Evolutionary conservation across 805 yeast genomes (phyloP), one percentile per base, ranked within the genome.

Genomic region (Starmerella khaoyaiensis): DNA sequence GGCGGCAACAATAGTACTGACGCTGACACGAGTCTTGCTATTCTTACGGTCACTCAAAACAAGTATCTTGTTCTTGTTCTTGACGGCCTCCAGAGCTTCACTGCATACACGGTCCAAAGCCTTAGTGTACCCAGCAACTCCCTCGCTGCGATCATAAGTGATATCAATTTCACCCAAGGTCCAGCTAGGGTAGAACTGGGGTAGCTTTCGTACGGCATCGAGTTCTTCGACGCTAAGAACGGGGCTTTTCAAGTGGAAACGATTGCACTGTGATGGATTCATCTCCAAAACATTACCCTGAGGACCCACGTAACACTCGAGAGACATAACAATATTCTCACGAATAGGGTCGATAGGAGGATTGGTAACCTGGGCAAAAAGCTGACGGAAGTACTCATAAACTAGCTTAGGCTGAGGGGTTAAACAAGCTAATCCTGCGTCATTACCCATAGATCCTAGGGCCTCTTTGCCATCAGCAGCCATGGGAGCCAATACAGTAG

Each of bases 291-390:
- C 63, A 58, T 87, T 87, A 41, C 94, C 97, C 61, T 90, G 97
- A n/a, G 97, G 97, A 39, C 98, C 98, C 53, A 87, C 76, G 60
- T 80, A 83, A 63, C 98, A 87, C 60, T 87, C 95, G 49, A 90
- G 69, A 10, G 95, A 82, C 98, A 87, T 87, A 55, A 90, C 97
- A 50, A 87, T 81, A 42, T 78, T 77, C 64, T 87, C 98, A 60
- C 97, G 77, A 52, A 87, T 90, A 36, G 98, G 97, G 59, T 87
- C 98, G 56, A 87, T 90, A 35, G 98, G 97, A 40, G 98, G 98
- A 63, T 87, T 87, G 22, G 98, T 87, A 39, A 87, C 98, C 63
- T 87, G 98, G 16, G 98, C 98, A 64, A 87, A 87, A 55, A 87
- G 69, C 60, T 87, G 94, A 54, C 94, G 76, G 69, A 87, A 90